Evolutionary conservation across 768 basidiomycete species (phyloP), one percentile per base, ranked within the genome.

Genomic region (Lentinula sp.): DNA sequence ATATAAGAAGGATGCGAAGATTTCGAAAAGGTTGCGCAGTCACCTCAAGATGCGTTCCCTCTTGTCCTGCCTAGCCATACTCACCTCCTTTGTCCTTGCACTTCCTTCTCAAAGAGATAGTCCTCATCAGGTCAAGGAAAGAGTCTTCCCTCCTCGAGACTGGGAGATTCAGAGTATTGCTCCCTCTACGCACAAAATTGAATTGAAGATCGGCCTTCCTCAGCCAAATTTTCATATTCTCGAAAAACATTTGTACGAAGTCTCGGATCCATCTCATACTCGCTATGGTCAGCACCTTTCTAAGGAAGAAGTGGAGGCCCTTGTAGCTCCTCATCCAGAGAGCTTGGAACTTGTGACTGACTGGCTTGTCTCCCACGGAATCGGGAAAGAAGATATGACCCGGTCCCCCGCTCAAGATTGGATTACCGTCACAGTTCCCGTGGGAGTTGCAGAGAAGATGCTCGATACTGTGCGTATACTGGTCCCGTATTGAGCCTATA

Each of bases 331-430:
- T 2, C 77, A 80, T 64, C 73, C 75, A 0, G 76, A 79, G 54
- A 85, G 82, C 53, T 62, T 88, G 15, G 68, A 77, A 37, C 67
- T 75, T 4, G 87, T 91, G 35, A 75, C 82, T 40, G 77, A 80
- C 64, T 91, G 89, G 88, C 74, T 91, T 13, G 73, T 72, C 0
- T 76, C 75, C 2, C 78, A 87, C 61, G 86, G 84, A 35, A 71
- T 90, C 31, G 62, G 66, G 15, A 80, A 81, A 48, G 68, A 75
- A 43, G 76, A 80, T 59, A 64, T 84, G 21, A 63, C 71, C 45
- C 81, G 83, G 8, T 87, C 88, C 10, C 78, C 85, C 2, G 87
- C 88, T 0, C 78, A 81, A 52, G 89, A 90, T 63, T 91, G 88
- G 89, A 73, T 89, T 11, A 83, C 76, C 5, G 68, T 89, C 43